Base-by-base conservation (phyloP, 73 alveolate genomes). In the Urostyla sp. region DNA sequence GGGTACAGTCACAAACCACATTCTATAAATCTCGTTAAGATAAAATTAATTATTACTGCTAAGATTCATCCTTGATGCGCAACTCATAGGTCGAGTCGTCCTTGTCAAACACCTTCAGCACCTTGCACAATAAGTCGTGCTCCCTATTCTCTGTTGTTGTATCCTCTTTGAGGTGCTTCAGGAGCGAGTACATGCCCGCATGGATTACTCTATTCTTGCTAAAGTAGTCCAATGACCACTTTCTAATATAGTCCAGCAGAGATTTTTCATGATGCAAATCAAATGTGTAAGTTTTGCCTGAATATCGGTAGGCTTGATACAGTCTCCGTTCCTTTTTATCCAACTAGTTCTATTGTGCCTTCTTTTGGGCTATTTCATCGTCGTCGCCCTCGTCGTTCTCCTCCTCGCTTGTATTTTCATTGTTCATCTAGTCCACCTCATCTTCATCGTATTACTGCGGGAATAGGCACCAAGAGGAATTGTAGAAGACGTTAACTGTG, bases 211-310 rank as follows among this genome's bases (percentile, higher is more conserved):
- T 16, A 20, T 73, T 54, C 4, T 36, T 24, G 8, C 32, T 0
- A 52, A 80, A 66, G 40, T 61, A 80, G 26, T 80, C 34, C 40
- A 15, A 26, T 0, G 32, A 45, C 86, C 86, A 73, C 8, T 5
- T 31, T 54, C 86, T 73, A 7, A 73, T 15, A 54, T 24, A 20
- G 18, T 51, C 75, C 18, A 73, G 27, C 2, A 53, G 0, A 18
- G 3, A n/a, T 38, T 34, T 73, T 35, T 73, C 86, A 24, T 73
- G 86, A 31, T 52, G n/a, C 2, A 52, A 28, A 38, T 66, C 80
- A 28, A 80, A 80, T n/a, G 83, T 61, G 37, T 45, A 80, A 55
- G 56, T 67, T 66, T 67, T 80, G 54, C 90, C 90, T 15, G 90
- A 80, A 67, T 45, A 80, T 31, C 53, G 46, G 52, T 67, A 80